Evolutionary conservation across 2,329 filamentous ascomycete species (phyloP), one percentile per base, ranked within the genome.

Genomic region (Monilinia polystroma): DNA sequence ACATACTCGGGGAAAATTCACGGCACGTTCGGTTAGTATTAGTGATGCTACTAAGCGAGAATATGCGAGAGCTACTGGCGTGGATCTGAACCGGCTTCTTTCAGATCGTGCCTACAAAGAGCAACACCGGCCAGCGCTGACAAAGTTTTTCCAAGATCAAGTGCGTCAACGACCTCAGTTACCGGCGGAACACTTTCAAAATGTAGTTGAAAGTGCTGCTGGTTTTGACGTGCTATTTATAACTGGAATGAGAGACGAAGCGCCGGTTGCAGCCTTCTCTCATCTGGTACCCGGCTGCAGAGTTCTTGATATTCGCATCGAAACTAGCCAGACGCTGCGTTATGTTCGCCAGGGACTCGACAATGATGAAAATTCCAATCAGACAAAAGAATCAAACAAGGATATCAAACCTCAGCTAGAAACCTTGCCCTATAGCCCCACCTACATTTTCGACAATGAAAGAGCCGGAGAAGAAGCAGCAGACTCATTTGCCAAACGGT

Each of bases 51-150:
- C 78, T n/a, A 89, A 88, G 78, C 76, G 75, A 72, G 81, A 84
- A 74, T 89, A 87, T 62, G 85, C 85, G 1, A 75, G 71, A 2
- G 78, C 77, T 52, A 82, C 76, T 0, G 81, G 81, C 51, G 81
- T 82, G 20, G 78, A 87, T 67, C 29, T 83, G 0, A 58, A 75
- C 16, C 80, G 80, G 47, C 76, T 89, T 56, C 77, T 86, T 49
- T 16, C 43, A 0, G 81, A 89, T 68, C 85, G 86, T 66, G 76
- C 68, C 35, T 90, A 88, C 76, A 89, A 89, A 73, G 86, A 89
- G 76, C 71, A 84, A 67, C 85, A 89, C 70, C 82, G 86, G 47
- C 66, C 77, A 72, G 78, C 78, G 0, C 75, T 89, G 76, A 84
- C 82, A 2, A 68, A 63, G 2, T 88, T 84, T 68, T 89, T 81